phyloP scores from a whole-genome alignment of 1,284 basidiomycete species.

The Ceratobasidium sp. region DNA sequence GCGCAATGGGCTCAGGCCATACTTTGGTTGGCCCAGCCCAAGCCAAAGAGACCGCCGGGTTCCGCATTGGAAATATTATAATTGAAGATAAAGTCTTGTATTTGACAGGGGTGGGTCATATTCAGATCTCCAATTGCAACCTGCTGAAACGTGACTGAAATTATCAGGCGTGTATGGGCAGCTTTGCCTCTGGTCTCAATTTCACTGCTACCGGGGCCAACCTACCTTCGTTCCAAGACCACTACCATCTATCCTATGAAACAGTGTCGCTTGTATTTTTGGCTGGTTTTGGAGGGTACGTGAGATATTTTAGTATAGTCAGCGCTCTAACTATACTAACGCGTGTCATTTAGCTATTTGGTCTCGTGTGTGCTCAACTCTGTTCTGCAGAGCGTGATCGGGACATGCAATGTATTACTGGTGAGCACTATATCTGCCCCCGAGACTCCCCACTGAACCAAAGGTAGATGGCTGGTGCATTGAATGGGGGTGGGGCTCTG shows the following conservation, averaged over 20 bases:
- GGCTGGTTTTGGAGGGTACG: slow-evolving; percentile 23
- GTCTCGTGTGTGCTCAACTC: slow-evolving; percentile 26
- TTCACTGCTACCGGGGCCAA: slow-evolving; percentile 29
- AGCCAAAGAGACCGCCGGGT: background rate
- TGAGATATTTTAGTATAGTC: too few species aligned
- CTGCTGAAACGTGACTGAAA: background rate
- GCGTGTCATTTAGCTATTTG: slow-evolving; percentile 13
- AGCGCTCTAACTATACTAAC: too few species aligned
- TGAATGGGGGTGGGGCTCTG: slow-evolving; percentile 1
- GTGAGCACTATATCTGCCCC: background rate
- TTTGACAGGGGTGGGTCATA: slow-evolving; percentile 5
- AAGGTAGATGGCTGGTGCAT: slow-evolving; percentile 8
- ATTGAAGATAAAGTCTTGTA: slow-evolving; percentile 24
- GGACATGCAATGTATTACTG: slow-evolving; percentile 9
- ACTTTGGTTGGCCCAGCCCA: background rate
- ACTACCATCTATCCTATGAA: slow-evolving; percentile 25
- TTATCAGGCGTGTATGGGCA: slow-evolving; percentile 24
- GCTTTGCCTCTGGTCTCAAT: slow-evolving; percentile 10
- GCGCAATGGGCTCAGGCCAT: background rate
- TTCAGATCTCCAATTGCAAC: background rate
- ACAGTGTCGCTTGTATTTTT: slow-evolving; percentile 27
- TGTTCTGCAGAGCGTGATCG: slow-evolving; percentile 20
- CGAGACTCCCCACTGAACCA: background rate
- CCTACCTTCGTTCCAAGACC: slow-evolving; percentile 25
- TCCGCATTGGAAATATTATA: slow-evolving; percentile 17